Evolutionary conservation across 148 eudicot genomes (phyloP).

Genomic region (Pouteria glomerata): DNA sequence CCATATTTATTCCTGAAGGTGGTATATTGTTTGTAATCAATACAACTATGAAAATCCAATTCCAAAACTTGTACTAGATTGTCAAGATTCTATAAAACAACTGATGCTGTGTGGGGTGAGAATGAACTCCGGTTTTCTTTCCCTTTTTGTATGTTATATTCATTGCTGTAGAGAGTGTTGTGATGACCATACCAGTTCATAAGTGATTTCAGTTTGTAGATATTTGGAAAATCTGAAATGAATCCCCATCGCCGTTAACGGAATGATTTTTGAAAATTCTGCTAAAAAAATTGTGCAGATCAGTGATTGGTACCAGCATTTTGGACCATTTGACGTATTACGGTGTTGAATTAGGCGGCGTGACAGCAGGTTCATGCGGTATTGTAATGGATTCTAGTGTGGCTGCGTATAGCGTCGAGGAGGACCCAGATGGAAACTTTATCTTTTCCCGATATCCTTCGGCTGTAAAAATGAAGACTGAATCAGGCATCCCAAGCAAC

Average conservation of each 20-base stretch:
- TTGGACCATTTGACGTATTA: constrained; percentile 71
- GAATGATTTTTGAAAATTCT: too few species aligned
- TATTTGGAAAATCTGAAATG: background rate
- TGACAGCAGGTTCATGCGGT: constrained; percentile 47
- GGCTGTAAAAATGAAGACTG: constrained; percentile 21
- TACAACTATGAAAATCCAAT: background rate
- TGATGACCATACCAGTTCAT: background rate
- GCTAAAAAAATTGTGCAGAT: constrained; percentile 42
- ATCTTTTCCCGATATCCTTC: constrained; percentile 40
- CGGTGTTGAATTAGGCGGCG: constrained; percentile 63
- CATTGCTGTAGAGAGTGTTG: background rate
- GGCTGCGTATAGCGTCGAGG: constrained; percentile 28
- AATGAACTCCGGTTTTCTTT: too few species aligned
- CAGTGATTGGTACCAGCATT: constrained; percentile 79
- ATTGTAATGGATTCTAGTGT: constrained; percentile 52
- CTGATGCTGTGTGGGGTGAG: too few species aligned
- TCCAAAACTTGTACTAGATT: too few species aligned
- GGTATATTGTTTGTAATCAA: background rate
- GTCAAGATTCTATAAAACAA: too few species aligned
- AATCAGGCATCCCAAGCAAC: constrained; percentile 1
- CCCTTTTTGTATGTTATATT: too few species aligned
- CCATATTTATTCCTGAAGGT: background rate
- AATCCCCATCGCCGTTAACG: background rate
- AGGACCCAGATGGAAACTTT: constrained; percentile 61
- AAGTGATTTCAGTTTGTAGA: background rate